A percentile compares a stretch with the other conserved stretches of the same genome.
Conservation (phyloP, 2,329 filamentous ascomycete species). For the Arthrobotrys iridis region DNA sequence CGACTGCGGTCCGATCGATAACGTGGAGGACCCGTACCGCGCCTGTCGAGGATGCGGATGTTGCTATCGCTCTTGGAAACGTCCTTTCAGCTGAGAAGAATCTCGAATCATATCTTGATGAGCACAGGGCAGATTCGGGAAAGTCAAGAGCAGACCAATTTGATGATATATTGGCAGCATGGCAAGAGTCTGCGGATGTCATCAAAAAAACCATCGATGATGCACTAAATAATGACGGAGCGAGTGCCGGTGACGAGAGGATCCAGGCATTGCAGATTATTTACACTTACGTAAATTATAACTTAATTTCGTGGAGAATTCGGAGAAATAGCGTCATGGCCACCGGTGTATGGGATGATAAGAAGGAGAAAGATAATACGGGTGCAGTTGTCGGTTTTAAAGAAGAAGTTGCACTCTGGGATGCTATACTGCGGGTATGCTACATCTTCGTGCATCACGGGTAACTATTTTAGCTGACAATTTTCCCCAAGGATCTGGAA, state of each 20-base stretch:
- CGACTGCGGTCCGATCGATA: slow-evolving; percentile 65
- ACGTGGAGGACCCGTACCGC: slow-evolving; percentile 87
- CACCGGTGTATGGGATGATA: slow-evolving; percentile 63
- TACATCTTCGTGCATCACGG: neutral
- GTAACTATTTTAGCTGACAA: neutral
- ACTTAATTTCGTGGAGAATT: slow-evolving; percentile 92
- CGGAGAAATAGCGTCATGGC: slow-evolving; percentile 90
- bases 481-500: slow-evolving; percentile 81
- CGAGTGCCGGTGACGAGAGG: slow-evolving; percentile 81
- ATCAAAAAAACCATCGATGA: slow-evolving; percentile 95
- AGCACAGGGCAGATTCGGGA: slow-evolving; percentile 52
- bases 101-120: slow-evolving; percentile 55
- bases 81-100: slow-evolving; percentile 68
- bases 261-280: slow-evolving; percentile 95
- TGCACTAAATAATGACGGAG: slow-evolving; percentile 73
- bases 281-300: slow-evolving; percentile 91
- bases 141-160: slow-evolving; percentile 85
- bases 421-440: slow-evolving; percentile 69
- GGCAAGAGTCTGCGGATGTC: slow-evolving; percentile 92
- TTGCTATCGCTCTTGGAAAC: slow-evolving; percentile 81
- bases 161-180: slow-evolving; percentile 87
- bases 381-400: slow-evolving; percentile 67
- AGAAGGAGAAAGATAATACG: slow-evolving; percentile 67
- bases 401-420: slow-evolving; percentile 88
- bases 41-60: slow-evolving; percentile 89